Conservation (phyloP, 441 rosid species). For the Jatropha multifida region DNA sequence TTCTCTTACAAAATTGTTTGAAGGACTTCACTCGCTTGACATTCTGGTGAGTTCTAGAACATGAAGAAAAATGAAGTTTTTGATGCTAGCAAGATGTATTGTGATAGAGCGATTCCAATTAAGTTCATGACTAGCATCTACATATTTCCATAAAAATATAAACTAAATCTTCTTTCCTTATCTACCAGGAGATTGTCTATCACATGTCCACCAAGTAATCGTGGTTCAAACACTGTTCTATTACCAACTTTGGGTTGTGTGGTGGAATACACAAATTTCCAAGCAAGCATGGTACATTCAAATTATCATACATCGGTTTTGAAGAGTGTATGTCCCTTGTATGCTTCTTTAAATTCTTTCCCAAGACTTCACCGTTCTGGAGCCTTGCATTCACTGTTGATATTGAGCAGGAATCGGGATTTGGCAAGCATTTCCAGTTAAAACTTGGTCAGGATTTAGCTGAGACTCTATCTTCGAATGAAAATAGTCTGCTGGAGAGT, state of each 20-base stretch:
- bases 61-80: background rate
- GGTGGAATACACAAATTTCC: constrained; percentile 26
- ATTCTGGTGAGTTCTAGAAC: constrained; percentile 12
- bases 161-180: background rate
- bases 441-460: constrained; percentile 17
- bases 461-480: constrained; percentile 26
- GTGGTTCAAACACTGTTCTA: constrained; percentile 16
- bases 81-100: too few relatives aligned
- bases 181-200: constrained; percentile 37
- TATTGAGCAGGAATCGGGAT: constrained; percentile 27
- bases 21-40: constrained; percentile 14
- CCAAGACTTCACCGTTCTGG: constrained; percentile 21
- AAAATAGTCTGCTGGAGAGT: constrained; percentile 25
- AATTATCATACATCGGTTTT: constrained; percentile 19
- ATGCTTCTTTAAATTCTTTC: constrained; percentile 26
- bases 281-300: constrained; percentile 14
- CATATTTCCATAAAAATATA: background rate
- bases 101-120: background rate
- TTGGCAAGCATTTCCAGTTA: constrained; percentile 23
- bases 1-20: constrained; percentile 14
- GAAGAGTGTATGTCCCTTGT: constrained; percentile 24
- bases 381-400: constrained; percentile 28
- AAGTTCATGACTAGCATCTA: background rate
- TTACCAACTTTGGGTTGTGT: constrained; percentile 23
- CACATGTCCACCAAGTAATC: constrained; percentile 22